A percentile compares a stretch with the other conserved stretches of the same genome.
phyloP scores from a whole-genome alignment of 2,329 filamentous ascomycete genomes.

The Conoideocrella luteorostrata region DNA sequence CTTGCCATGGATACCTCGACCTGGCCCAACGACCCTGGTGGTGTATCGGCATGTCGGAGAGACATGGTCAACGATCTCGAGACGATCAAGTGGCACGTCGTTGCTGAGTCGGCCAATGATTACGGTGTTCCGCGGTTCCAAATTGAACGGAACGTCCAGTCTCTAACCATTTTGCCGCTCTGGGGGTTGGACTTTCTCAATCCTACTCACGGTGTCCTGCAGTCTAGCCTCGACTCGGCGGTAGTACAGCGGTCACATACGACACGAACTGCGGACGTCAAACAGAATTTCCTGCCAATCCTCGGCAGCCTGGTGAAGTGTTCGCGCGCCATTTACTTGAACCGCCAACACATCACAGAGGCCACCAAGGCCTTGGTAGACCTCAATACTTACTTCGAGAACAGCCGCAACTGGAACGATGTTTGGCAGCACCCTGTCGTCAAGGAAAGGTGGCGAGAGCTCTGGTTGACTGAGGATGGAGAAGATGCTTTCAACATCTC shows the following conservation, averaged over 20 bases:
- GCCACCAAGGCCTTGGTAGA: not conserved
- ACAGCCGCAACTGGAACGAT: not conserved
- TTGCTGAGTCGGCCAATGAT: constrained; percentile 1
- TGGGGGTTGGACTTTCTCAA: constrained; percentile 1
- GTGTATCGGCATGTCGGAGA: not conserved
- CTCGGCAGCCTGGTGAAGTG: not conserved
- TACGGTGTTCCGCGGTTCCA: constrained; percentile 1
- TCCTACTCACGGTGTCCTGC: not conserved
- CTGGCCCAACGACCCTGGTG: not conserved
- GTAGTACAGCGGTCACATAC: constrained; percentile 1
- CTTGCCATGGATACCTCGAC: constrained; percentile 1
- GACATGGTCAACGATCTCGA: constrained; percentile 1
- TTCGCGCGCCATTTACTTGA: not conserved
- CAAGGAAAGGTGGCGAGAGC: constrained; percentile 1
- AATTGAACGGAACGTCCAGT: constrained; percentile 2
- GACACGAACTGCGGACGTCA: not conserved
- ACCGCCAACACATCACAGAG: not conserved
- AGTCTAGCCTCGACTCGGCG: not conserved
- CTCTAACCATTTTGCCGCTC: not conserved
- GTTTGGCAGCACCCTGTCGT: constrained; percentile 1
- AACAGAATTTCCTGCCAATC: not conserved
- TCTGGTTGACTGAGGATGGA: not conserved
- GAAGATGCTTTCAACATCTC: not conserved
- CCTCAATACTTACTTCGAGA: constrained; percentile 1
- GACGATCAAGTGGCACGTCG: constrained; percentile 1